Evolutionary conservation across 2,329 filamentous ascomycete genomes (phyloP).

Genomic region (Ascochyta lentis): DNA sequence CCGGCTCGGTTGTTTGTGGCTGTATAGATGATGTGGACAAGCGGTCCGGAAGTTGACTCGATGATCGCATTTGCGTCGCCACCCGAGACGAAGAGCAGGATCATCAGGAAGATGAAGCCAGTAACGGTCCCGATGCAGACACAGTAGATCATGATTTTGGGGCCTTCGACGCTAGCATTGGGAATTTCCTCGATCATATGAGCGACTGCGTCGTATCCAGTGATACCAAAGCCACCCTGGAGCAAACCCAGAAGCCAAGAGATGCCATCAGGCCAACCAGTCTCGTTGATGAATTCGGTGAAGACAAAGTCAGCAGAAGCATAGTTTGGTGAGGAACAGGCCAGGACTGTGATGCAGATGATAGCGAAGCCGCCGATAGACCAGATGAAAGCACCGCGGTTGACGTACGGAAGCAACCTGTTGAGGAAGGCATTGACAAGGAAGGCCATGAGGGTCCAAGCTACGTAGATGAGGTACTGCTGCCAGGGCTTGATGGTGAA

Average conservation of each 20-base stretch:
- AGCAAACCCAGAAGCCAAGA: slow-evolving; percentile 60
- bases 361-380: slow-evolving; percentile 71
- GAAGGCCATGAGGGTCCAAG: slow-evolving; percentile 66
- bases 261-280: slow-evolving; percentile 73
- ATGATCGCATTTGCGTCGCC: slow-evolving; percentile 63
- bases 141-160: slow-evolving; percentile 71
- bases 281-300: slow-evolving; percentile 70
- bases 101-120: slow-evolving; percentile 67
- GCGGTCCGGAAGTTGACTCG: slow-evolving; percentile 61
- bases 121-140: slow-evolving; percentile 68
- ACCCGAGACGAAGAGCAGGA: slow-evolving; percentile 69
- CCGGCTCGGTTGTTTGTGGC: slow-evolving; percentile 68
- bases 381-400: slow-evolving; percentile 74
- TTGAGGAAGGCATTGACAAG: slow-evolving; percentile 71
- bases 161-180: slow-evolving; percentile 64
- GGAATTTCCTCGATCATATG: slow-evolving; percentile 68
- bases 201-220: slow-evolving; percentile 61
- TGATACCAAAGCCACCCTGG: slow-evolving; percentile 62
- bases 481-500: slow-evolving; percentile 70
- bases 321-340: slow-evolving; percentile 70
- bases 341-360: slow-evolving; percentile 72
- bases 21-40: slow-evolving; percentile 68
- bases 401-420: slow-evolving; percentile 67
- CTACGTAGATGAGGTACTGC: slow-evolving; percentile 75
- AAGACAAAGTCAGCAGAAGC: slow-evolving; percentile 71